Percentiles rank a stretch among this genome's conserved stretches.
phyloP scores from a whole-genome alignment of 1,284 basidiomycete species.

The Taiwanofungus camphoratus region DNA sequence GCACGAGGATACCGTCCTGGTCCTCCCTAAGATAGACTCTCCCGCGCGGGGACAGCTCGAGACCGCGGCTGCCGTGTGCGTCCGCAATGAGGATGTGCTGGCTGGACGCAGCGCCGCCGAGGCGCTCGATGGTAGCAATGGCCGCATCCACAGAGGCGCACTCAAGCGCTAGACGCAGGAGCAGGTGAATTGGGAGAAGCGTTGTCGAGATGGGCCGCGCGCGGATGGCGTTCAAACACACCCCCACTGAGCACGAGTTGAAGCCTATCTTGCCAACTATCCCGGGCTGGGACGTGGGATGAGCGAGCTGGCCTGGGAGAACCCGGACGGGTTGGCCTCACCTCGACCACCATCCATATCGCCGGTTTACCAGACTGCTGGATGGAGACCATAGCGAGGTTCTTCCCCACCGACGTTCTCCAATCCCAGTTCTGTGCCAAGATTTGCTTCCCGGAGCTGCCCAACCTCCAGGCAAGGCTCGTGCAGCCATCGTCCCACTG shows the following conservation, averaged over 20 bases:
- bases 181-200: conserved; percentile 30
- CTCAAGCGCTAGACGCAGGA: conserved; percentile 30
- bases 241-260: conserved; percentile 31
- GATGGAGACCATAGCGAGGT: conserved; percentile 30
- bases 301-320: background rate
- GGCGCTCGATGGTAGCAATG: conserved; percentile 23
- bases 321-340: conserved; percentile 7
- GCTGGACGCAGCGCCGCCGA: conserved; percentile 30
- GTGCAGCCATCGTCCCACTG: conserved; percentile 35
- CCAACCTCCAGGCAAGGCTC: conserved; percentile 27
- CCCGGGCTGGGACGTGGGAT: conserved; percentile 24
- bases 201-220: conserved; percentile 25
- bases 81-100: conserved; percentile 34
- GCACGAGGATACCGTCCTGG: conserved; percentile 25
- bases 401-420: conserved; percentile 28
- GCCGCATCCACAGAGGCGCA: conserved; percentile 24
- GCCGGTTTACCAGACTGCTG: conserved; percentile 24
- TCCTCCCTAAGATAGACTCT: conserved; percentile 24
- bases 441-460: conserved; percentile 20
- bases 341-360: conserved; percentile 35
- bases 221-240: conserved; percentile 34
- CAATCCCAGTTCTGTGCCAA: conserved; percentile 38
- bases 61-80: conserved; percentile 20
- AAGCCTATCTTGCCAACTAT: conserved; percentile 36
- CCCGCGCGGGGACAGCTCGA: conserved; percentile 29